These are phyloP conservation scores for Agastache rugosa DNA, from an alignment of 257 asterid genomes.

Conservation along the genomic window DNA sequence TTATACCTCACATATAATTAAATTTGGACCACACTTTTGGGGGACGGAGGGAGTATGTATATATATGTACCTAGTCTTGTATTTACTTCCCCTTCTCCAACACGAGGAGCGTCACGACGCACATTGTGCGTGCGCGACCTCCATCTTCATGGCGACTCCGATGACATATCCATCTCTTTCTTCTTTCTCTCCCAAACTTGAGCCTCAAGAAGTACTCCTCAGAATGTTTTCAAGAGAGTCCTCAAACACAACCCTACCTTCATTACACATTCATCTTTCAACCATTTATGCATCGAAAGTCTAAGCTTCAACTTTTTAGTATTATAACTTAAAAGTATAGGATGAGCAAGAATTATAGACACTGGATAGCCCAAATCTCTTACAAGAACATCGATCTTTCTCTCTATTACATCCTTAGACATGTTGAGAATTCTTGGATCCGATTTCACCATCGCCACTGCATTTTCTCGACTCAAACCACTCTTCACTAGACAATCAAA, in stretches of 20 bases:
- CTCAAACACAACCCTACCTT: slow-evolving; percentile 56
- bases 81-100: too few species aligned
- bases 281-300: slow-evolving; percentile 71
- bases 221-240: slow-evolving; percentile 60
- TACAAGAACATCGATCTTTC: slow-evolving; percentile 54
- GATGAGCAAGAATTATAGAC: slow-evolving; percentile 50
- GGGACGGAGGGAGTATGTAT: too few species aligned
- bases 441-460: slow-evolving; percentile 47
- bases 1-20: too few species aligned
- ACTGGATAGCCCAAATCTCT: slow-evolving; percentile 57
- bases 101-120: too few species aligned
- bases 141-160: slow-evolving; percentile 1
- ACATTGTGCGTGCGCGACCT: not conserved
- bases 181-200: slow-evolving; percentile 60
- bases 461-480: slow-evolving; percentile 59
- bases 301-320: slow-evolving; percentile 57
- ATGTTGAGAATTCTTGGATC: slow-evolving; percentile 69
- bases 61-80: too few species aligned
- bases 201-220: slow-evolving; percentile 52
- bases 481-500: slow-evolving; percentile 60
- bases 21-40: too few species aligned
- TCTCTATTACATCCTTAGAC: slow-evolving; percentile 53
- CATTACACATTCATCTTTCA: slow-evolving; percentile 48
- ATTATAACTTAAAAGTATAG: slow-evolving; percentile 50
- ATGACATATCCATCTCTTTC: slow-evolving; percentile 44